Conservation (phyloP, 176 grass and related monocot species). For the Juncus inflexus region DNA sequence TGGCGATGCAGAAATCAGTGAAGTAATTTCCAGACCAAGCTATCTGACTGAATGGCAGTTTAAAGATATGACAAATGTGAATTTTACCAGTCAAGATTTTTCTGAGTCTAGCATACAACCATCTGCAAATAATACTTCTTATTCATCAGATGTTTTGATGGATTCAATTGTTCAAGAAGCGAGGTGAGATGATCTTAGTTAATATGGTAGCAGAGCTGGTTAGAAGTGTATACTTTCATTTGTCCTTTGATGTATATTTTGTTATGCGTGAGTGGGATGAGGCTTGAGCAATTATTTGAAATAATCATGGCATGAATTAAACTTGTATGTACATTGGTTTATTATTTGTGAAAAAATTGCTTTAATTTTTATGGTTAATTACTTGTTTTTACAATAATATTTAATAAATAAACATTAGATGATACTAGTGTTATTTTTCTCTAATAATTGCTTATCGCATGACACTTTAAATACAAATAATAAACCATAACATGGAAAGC, state of each 20-base stretch:
- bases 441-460: no score
- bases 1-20: slow-evolving; percentile 35
- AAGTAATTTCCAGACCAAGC: slow-evolving; percentile 43
- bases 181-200: slow-evolving; percentile 36
- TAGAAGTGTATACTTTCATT: not conserved
- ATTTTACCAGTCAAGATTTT: slow-evolving; percentile 28
- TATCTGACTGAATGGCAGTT: slow-evolving; percentile 70
- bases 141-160: slow-evolving; percentile 21
- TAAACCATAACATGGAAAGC: no score
- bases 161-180: slow-evolving; percentile 39
- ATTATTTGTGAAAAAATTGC: no score
- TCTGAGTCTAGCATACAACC: slow-evolving; percentile 23
- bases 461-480: no score
- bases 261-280: not conserved
- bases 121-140: slow-evolving; percentile 17
- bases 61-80: slow-evolving; percentile 32
- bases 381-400: no score
- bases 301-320: no score
- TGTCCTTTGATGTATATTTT: slow-evolving; percentile 4
- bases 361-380: no score
- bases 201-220: not conserved
- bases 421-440: no score
- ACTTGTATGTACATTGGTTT: no score
- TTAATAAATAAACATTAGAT: no score
- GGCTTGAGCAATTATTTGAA: no score